Base-by-base conservation (phyloP, 176 grass and related monocot species). In the Phoenix dactylifera region DNA sequence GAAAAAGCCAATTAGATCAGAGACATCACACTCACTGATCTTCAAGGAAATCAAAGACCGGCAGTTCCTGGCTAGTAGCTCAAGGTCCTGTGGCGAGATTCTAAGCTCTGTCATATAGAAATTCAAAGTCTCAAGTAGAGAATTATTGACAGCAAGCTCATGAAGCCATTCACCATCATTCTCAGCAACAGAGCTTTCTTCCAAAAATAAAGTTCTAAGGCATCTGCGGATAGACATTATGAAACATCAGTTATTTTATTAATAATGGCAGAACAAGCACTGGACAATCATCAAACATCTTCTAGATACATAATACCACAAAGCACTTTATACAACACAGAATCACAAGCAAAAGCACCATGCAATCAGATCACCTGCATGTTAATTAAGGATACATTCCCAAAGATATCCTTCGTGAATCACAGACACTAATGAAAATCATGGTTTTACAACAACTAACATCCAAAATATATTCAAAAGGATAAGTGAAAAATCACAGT, bases 181-280 rank as follows among this genome's bases (percentile, higher is more conserved):
- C 69, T 86, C 84, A 60, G 44, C 23, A 53, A 98, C 78, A 9
- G 1, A 4, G 24, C 93, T 86, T 59, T 92, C 93, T 73, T 98
- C 93, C n/a, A 98, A 63, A 68, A 85, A 86, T 50, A 98, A 65
- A 1, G 75, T 92, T 62, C 76, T 80, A 25, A 96, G 86, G 85
- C 77, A 86, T 76, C 86, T 96, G 74, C 22, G 53, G 30, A 55
- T 55, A 56, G 4, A 57, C 0, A 30, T 39, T 52, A 49, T 68
- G 26, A 58, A 29, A 49, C 3, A 29, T 59, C 15, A 50, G 16
- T 60, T 15, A 26, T 2, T 9, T n/a, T 4, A 59, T 24, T 55
- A 60, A 16, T 58, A n/a, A 19, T 26, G 14, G 1, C 16, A 53
- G 24, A 25, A 67, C 30, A 67, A 3, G 22, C 23, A 59, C 5